Conservation (phyloP, 2,329 filamentous ascomycete species). For the Colletotrichum kahawae region DNA sequence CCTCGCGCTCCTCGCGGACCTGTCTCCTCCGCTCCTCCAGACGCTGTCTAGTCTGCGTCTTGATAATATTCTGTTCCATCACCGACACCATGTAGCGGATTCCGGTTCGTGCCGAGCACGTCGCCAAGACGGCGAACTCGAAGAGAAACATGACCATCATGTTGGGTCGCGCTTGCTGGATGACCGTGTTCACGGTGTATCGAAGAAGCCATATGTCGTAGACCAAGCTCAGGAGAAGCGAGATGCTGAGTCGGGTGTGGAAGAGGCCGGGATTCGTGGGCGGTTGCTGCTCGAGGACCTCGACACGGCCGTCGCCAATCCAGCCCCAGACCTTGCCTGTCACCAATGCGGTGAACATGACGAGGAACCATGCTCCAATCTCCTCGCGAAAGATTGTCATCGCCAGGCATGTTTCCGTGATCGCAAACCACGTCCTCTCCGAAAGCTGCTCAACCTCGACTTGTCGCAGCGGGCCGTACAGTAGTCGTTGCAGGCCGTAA, state of each 20-base stretch:
- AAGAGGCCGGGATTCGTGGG: slow-evolving; percentile 88
- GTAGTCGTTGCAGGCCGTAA: slow-evolving; percentile 85
- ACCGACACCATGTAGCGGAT: slow-evolving; percentile 81
- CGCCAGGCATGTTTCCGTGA: slow-evolving; percentile 93
- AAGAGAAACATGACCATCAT: slow-evolving; percentile 99
- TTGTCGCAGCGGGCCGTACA: slow-evolving; percentile 87
- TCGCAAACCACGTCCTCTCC: slow-evolving; percentile 97
- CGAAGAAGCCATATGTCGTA: slow-evolving; percentile 83
- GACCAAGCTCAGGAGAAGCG: slow-evolving; percentile 76
- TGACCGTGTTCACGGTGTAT: slow-evolving; percentile 82
- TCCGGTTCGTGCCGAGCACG: slow-evolving; percentile 80
- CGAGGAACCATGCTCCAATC: slow-evolving; percentile 90
- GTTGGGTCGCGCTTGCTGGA: slow-evolving; percentile 86
- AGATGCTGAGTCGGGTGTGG: slow-evolving; percentile 80
- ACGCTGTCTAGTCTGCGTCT: slow-evolving; percentile 73
- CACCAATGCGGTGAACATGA: slow-evolving; percentile 93
- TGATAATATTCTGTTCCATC: slow-evolving; percentile 76
- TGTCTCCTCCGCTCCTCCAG: slow-evolving; percentile 72
- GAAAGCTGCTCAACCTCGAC: slow-evolving; percentile 97
- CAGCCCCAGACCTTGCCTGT: slow-evolving; percentile 98
- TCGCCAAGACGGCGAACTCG: slow-evolving; percentile 87
- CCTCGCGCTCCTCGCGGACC: slow-evolving; percentile 63
- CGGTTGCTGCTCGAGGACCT: slow-evolving; percentile 93
- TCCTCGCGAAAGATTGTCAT: slow-evolving; percentile 99
- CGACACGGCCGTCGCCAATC: slow-evolving; percentile 95